Conservation (phyloP, 164 flowering plant genomes). For the Dillenia turbinata region DNA sequence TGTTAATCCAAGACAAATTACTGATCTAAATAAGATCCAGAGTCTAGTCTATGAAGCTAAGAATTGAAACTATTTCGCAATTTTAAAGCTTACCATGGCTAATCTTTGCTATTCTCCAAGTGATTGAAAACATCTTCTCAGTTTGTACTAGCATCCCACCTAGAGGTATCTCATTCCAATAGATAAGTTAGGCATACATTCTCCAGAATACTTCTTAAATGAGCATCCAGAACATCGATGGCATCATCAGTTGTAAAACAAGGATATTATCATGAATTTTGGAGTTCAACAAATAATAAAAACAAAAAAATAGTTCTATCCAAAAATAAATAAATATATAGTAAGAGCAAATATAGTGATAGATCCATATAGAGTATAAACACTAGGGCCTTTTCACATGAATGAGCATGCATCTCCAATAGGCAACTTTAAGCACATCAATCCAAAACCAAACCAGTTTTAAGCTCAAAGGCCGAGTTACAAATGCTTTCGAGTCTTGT, state of each 20-base stretch:
- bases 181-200: constrained; percentile 80
- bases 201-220: constrained; percentile 65
- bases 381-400: too few relatives aligned
- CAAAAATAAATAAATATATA: too few relatives aligned
- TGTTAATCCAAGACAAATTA: not conserved
- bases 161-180: constrained; percentile 72
- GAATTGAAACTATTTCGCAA: not conserved
- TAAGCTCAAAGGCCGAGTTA: too few relatives aligned
- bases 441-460: too few relatives aligned
- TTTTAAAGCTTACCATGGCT: constrained; percentile 73
- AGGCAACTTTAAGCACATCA: too few relatives aligned
- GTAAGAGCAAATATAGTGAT: too few relatives aligned
- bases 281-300: constrained; percentile 2
- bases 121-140: constrained; percentile 91
- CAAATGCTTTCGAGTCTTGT: too few relatives aligned
- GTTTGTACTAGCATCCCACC: constrained; percentile 77
- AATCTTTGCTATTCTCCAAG: constrained; percentile 98
- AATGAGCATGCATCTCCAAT: too few relatives aligned
- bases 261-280: constrained; percentile 4
- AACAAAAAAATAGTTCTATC: not conserved
- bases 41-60: not conserved
- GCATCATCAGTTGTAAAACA: constrained; percentile 37
- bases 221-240: constrained; percentile 38
- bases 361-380: too few relatives aligned
- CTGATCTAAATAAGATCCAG: not conserved